Evolutionary conservation across 331 rosid genomes (phyloP), one percentile per base, ranked within the genome.

Genomic region (Cydonia oblonga): DNA sequence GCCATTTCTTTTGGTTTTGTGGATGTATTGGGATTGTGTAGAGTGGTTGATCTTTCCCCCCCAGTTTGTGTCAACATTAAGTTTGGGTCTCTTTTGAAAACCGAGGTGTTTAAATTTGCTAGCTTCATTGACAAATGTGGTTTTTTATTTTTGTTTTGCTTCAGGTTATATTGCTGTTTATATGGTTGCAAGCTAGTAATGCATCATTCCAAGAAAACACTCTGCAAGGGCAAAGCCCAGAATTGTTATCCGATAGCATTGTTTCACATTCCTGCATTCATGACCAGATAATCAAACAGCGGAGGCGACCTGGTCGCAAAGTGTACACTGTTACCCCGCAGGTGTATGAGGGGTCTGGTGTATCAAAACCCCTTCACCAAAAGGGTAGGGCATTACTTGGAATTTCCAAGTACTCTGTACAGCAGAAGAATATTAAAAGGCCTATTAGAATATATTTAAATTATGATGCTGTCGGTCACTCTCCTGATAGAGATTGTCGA

Each of bases 391-490:
- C 91, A 75, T 85, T 93, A 80, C 97, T 93, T 79, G 91, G 87
- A 35, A 65, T 81, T 62, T 75, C 89, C 5, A 61, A 85, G 77
- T 49, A 73, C 23, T 63, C 82, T 18, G 82, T 52, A 60, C 70
- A 72, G 61, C 85, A 81, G 76, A 88, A 81, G 75, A 88, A 87
- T 81, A 89, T 68, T 14, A 93, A 89, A 75, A 79, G 82, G 69
- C 96, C 98, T 30, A 93, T 93, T 66, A 89, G 98, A 82, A 93
- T 93, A 74, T 93, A 86, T 89, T 84, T 93, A 68, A 93, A 93
- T 85, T 93, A 93, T 77, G 98, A 90, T 79, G 98, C 97, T 18
- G 98, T 93, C 68, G 98, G 98, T 76, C 98, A 93, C 79, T 93
- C 97, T 3, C 82, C 90, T 14, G 98, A 93, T 62, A 86, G 98